Evolutionary conservation across 371 early-diverging fungal species (phyloP).

Genomic region (Mucor saturninus): DNA sequence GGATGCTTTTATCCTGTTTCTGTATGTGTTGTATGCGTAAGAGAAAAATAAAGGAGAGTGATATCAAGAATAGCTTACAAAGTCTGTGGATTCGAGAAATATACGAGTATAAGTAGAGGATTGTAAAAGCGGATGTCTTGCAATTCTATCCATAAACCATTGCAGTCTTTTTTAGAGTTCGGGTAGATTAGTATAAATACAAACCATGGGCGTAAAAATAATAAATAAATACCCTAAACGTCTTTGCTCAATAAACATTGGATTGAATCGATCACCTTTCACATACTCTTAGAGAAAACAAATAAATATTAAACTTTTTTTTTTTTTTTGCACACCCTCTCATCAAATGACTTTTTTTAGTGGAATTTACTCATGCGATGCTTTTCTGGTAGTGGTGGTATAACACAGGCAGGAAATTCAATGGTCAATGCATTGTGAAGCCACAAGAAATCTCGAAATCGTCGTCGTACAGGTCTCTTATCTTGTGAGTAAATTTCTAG

Average conservation of each 20-base stretch:
- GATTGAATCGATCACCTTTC: slow-evolving; percentile 92
- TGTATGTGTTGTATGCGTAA: not conserved
- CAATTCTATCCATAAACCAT: slow-evolving; percentile 82
- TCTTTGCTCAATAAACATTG: slow-evolving; percentile 87
- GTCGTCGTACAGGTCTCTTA: slow-evolving; percentile 70
- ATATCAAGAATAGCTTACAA: slow-evolving; percentile 42
- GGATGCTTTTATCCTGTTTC: slow-evolving; percentile 24
- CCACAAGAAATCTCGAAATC: slow-evolving; percentile 95
- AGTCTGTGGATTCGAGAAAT: slow-evolving; percentile 84
- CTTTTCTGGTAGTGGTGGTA: slow-evolving; percentile 93
- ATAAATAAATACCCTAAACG: slow-evolving; percentile 55
- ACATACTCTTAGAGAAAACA: slow-evolving; percentile 73
- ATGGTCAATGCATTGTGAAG: slow-evolving; percentile 75
- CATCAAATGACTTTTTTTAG: not conserved
- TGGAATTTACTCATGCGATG: slow-evolving; percentile 75
- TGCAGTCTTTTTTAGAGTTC: slow-evolving; percentile 49
- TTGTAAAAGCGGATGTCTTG: slow-evolving; percentile 83
- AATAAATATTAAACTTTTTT: not conserved
- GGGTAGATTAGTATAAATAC: not conserved
- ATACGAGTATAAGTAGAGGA: slow-evolving; percentile 67
- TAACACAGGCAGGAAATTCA: slow-evolving; percentile 80
- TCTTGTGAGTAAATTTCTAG: slow-evolving; percentile 53
- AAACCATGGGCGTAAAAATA: not conserved
- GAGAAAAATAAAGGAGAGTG: not conserved
- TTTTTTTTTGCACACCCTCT: no score